Percentiles rank a stretch among this genome's conserved stretches.
Conservation (phyloP, 1,139 yeast species). For the Kodamaea plutei region DNA sequence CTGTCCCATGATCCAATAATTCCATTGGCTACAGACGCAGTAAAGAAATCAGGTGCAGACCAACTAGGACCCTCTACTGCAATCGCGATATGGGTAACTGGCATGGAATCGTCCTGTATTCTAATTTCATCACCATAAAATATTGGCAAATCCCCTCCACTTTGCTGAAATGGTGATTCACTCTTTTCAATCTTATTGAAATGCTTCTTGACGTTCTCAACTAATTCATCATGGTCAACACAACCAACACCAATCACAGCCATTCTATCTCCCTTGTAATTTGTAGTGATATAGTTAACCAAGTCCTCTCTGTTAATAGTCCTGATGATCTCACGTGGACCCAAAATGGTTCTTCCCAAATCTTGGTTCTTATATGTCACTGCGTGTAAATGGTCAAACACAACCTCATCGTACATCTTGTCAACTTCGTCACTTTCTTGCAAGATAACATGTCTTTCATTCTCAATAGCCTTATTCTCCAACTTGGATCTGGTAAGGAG, state of each 20-base stretch:
- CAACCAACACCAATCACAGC: conserved; percentile 95
- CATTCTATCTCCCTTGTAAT: conserved; percentile 96
- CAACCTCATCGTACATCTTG: conserved; percentile 96
- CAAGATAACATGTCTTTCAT: conserved; percentile 92
- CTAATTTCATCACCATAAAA: conserved; percentile 86
- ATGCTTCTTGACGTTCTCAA: conserved; percentile 65
- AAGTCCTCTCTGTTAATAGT: conserved; percentile 76
- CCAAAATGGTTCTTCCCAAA: conserved; percentile 93
- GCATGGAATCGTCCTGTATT: conserved; percentile 76
- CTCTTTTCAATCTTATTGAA: conserved; percentile 76
- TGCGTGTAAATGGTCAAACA: conserved; percentile 93
- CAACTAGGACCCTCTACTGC: conserved; percentile 98
- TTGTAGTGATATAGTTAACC: conserved; percentile 71
- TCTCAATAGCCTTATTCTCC: conserved; percentile 81
- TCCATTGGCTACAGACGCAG: conserved; percentile 94
- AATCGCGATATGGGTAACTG: conserved; percentile 86
- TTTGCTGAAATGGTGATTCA: conserved; percentile 60
- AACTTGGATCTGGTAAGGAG: conserved; percentile 82
- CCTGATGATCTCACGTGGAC: conserved; percentile 85
- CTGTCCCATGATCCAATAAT: conserved; percentile 98
- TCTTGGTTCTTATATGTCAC: conserved; percentile 90
- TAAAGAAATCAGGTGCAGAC: conserved; percentile 94
- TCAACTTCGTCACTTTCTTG: conserved; percentile 98
- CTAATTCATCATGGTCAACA: conserved; percentile 82
- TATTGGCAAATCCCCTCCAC: conserved; percentile 75